Evolutionary conservation across 2,329 filamentous ascomycete genomes (phyloP), one percentile per base, ranked within the genome.

Genomic region (Neopestalotiopsis sp.): DNA sequence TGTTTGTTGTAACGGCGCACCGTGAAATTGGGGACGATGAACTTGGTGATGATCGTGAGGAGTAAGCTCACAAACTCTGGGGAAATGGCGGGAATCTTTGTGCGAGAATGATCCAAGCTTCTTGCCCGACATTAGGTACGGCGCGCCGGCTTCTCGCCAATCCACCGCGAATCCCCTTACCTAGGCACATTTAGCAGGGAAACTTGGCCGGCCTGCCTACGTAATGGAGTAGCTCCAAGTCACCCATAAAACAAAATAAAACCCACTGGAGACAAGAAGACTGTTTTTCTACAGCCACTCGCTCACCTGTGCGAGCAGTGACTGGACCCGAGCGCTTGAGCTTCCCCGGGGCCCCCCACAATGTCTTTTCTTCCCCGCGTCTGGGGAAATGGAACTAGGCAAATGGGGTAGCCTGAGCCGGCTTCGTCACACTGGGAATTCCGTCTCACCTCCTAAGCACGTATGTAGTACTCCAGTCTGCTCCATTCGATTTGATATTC

Each of bases 11-110:
- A 52, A 62, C 59, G 59, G n/a, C 32, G 59, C 14, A 40, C 59
- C 59, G 32, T 20, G 59, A 17, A n/a, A 38, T 34, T 62, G 30
- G 59, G 59, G 59, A 34, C 20, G 32, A 38, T 52, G 20, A 52
- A 52, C 45, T 52, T 52, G 32, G 59, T 62, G 59, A 62, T 38
- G 32, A 62, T 62, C 59, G 59, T 62, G 59, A 62, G 59, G 59
- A 62, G 59, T 62, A 62, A 62, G 59, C 59, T 62, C 30, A 6
- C 40, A 32, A 38, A 34, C 28, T 30, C 59, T 38, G 32, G 59
- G 32, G n/a, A 38, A 17, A 17, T 38, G 59, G 59, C 59, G 59
- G 32, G 59, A 62, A 38, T 62, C 59, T 20, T 62, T 30, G 59
- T 62, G 30, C 45, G 45, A 52, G 45, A 62, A 40, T 62, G 59